These are phyloP conservation scores for Trichoderma atroviride DNA, from an alignment of 2,329 filamentous ascomycete species.

Conservation along the genomic window DNA sequence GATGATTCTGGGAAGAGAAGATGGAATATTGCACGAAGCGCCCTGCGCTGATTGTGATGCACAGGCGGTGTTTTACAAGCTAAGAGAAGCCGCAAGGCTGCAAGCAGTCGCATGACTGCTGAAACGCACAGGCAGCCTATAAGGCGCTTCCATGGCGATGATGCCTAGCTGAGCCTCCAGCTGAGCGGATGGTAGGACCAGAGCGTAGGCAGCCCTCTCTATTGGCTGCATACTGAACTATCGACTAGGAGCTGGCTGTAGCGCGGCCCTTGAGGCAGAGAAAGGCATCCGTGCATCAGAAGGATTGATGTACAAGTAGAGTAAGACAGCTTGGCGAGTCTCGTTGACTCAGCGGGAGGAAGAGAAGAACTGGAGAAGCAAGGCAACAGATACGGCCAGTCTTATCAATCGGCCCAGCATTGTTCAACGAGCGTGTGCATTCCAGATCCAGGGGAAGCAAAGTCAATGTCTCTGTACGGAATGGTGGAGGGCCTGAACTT, in stretches of 20 bases:
- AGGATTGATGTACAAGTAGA: not conserved
- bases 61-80: not conserved
- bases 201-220: not conserved
- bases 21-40: not conserved
- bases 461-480: conserved; percentile 12
- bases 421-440: not conserved
- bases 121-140: not conserved
- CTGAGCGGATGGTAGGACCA: conserved; percentile 17
- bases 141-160: conserved; percentile 4
- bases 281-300: conserved; percentile 23
- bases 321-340: not conserved
- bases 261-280: conserved; percentile 4
- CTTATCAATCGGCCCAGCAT: not conserved
- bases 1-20: not conserved
- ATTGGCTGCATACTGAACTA: conserved; percentile 18
- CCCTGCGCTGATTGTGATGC: not conserved
- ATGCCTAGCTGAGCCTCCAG: conserved; percentile 23
- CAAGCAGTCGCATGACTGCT: conserved; percentile 18
- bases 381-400: not conserved
- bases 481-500: conserved; percentile 7
- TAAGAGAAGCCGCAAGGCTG: not conserved
- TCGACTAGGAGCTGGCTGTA: conserved; percentile 8
- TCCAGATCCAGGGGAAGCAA: conserved; percentile 20
- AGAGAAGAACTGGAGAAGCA: not conserved
- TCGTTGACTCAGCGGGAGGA: not conserved